Evolutionary conservation across 805 yeast species (phyloP), one percentile per base, ranked within the genome.

Genomic region (Wickerhamomyces chaumierensis): DNA sequence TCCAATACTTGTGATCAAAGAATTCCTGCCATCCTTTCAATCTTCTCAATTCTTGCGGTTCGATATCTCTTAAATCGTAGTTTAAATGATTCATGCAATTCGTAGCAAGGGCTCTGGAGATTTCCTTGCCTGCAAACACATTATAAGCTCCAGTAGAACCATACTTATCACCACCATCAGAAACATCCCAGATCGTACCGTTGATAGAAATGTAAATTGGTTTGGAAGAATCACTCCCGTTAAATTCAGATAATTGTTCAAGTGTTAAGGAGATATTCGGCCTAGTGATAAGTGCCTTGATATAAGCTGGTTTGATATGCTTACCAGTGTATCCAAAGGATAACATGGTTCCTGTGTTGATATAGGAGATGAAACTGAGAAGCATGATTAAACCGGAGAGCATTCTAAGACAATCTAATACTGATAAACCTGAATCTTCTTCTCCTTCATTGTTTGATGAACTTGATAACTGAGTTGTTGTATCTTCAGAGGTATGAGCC

Each of bases 71-170:
- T 28, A 73, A 49, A 49, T 75, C 80, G 48, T 68, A 63, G 0
- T 76, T 73, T 45, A 60, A 60, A 45, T 74, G 75, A 35, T 70
- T 73, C 14, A 76, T 66, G 46, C 80, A 75, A 5, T 80, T 81
- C 1, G 78, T 75, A 3, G 71, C 74, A 40, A 67, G 69, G n/a
- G 75, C 73, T 33, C 81, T 54, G 2, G 80, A 71, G 37, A 65
- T 58, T 51, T 76, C 83, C 36, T 51, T 58, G 0, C 82, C 83
- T 15, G 71, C 65, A 47, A 76, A 64, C 27, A 61, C 53, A 5
- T 56, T 41, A 48, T 76, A 76, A 1, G 66, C 49, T 0, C 75
- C 75, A 2, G 57, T 56, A 0, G 71, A 69, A 0, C 73, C 75
- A 50, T 76, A 76, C 3, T 69, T 48, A 1, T 46, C 55, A 14